Percentiles rank a stretch among this genome's conserved stretches.
These are phyloP conservation scores for Ploettnerulaceae sp. DNA, from an alignment of 2,329 filamentous ascomycete species.

Conservation along the genomic window DNA sequence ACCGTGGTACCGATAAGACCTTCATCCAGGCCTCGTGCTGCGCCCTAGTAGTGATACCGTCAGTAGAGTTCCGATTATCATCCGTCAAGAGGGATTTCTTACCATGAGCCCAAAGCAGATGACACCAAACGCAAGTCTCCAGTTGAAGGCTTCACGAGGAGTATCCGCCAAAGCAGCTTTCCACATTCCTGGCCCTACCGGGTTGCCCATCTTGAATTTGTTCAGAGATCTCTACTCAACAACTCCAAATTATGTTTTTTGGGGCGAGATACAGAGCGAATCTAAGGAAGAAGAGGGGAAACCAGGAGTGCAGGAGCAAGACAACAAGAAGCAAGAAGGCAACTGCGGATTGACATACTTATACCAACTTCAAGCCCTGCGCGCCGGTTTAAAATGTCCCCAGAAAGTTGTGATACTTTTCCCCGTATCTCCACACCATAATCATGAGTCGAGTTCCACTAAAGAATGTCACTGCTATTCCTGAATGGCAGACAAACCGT, in stretches of 20 bases:
- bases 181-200: conserved; percentile 27
- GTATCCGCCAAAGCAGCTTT: conserved; percentile 31
- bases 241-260: too few relatives aligned
- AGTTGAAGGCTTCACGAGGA: conserved; percentile 33
- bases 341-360: neutral
- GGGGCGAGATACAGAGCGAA: neutral
- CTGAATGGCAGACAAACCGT: too few relatives aligned
- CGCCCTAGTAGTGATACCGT: conserved; percentile 11
- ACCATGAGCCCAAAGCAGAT: conserved; percentile 25
- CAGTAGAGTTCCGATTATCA: neutral
- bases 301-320: neutral
- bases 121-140: conserved; percentile 30
- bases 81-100: neutral
- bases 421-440: too few relatives aligned
- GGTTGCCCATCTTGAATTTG: conserved; percentile 21
- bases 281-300: neutral
- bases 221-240: too few relatives aligned
- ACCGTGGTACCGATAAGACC: conserved; percentile 31
- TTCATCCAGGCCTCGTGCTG: conserved; percentile 27
- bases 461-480: neutral
- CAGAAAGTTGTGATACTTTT: too few relatives aligned
- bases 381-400: neutral
- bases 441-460: neutral
- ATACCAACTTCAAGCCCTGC: neutral
- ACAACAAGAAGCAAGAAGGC: neutral